Base-by-base conservation (phyloP, 306 rosid genomes). In the Dalbergia cultrata region DNA sequence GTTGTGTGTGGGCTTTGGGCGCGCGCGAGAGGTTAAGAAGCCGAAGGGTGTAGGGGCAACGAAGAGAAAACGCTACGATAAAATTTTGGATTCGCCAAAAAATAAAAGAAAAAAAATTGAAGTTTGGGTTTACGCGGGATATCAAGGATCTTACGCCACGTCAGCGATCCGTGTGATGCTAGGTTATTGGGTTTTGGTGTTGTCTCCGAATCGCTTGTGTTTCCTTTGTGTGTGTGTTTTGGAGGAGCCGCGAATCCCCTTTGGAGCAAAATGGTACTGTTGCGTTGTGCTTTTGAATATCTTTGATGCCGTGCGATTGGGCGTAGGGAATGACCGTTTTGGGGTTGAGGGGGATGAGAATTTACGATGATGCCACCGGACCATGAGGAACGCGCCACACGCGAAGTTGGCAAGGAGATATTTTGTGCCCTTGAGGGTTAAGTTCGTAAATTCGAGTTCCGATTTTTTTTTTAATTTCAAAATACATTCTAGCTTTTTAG, bases 121-220 rank as follows among this genome's bases (percentile, higher is more conserved):
- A 90, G 86, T 78, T 85, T 75, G 83, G 91, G 88, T 88, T 92
- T 92, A 70, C 97, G 98, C 98, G 97, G 97, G 98, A 94, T 90
- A 88, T 90, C 82, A 53, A 82, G 84, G 34, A 54, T 73, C 14
- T 77, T 77, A 61, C 5, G 84, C 92, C 91, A 92, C 83, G 87
- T 94, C 92, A 81, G 0, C 85, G 68, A 89, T 94, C 97, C 88
- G 82, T 57, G 89, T 67, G 88, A 17, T 63, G 3, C 1, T 0
- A 2, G 1, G 0, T 52, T 0, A 73, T 52, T 76, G 34, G 92
- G 45, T 45, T 0, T 1, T 0, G 0, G 3, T 1, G 35, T 16
- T 9, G 9, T 72, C 18, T n/a, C 7, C 0, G 2, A 11, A 8
- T 53, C 47, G 3, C 79, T 62, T 92, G 93, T 87, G 98, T 80